Percentiles rank a stretch among this genome's conserved stretches.
phyloP scores from a whole-genome alignment of 148 eudicot species.

The Diospyros kaki region DNA sequence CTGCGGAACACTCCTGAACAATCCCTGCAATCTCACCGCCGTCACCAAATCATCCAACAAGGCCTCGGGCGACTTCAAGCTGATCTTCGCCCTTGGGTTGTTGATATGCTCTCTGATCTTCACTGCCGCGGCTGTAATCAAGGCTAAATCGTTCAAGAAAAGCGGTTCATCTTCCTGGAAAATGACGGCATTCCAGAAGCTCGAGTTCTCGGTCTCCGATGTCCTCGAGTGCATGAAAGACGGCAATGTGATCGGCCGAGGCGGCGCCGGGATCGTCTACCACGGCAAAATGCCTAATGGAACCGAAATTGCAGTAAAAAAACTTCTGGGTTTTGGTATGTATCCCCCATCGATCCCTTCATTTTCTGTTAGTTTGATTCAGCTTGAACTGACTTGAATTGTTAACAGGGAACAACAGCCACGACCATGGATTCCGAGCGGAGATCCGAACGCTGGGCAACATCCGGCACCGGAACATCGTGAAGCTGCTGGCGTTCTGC shows the following conservation, averaged over 20 bases:
- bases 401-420: slow-evolving; percentile 20
- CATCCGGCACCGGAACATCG: slow-evolving; percentile 88
- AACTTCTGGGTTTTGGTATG: slow-evolving; percentile 63
- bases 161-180: slow-evolving; percentile 56
- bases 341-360: too few species aligned
- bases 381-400: too few species aligned
- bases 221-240: slow-evolving; percentile 86
- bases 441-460: slow-evolving; percentile 87
- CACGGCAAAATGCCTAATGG: slow-evolving; percentile 87
- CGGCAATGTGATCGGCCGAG: slow-evolving; percentile 88
- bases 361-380: too few species aligned
- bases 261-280: slow-evolving; percentile 98
- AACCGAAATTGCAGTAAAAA: slow-evolving; percentile 84
- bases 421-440: slow-evolving; percentile 84
- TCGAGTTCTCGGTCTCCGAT: slow-evolving; percentile 65
- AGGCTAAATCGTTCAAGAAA: slow-evolving; percentile 70
- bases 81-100: slow-evolving; percentile 63
- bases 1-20: slow-evolving; percentile 59
- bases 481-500: slow-evolving; percentile 82
- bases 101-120: slow-evolving; percentile 65
- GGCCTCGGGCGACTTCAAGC: slow-evolving; percentile 52
- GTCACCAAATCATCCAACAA: slow-evolving; percentile 20
- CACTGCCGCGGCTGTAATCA: slow-evolving; percentile 55
- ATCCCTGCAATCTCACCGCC: slow-evolving; percentile 52
- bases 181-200: slow-evolving; percentile 72